A percentile compares a stretch with the other conserved stretches of the same genome.
Conservation (phyloP, 2,329 filamentous ascomycete species). For the Fusarium nelsonii region DNA sequence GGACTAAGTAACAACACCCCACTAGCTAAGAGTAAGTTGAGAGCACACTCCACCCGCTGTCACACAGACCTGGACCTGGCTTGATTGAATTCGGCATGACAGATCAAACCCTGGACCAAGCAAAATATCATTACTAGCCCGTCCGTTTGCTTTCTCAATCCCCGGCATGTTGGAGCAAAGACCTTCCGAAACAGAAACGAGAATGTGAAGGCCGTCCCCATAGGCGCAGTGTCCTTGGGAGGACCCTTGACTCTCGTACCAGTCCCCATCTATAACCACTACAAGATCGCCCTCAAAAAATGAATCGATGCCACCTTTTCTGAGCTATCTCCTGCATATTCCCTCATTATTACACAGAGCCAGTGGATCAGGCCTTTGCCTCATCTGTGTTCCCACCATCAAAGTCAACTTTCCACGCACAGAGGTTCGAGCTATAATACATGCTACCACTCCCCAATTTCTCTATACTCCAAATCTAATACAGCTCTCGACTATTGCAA, state of each 20-base stretch:
- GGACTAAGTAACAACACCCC: slow-evolving; percentile 29
- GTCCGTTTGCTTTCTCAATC: slow-evolving; percentile 29
- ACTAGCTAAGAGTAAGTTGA: slow-evolving; percentile 16
- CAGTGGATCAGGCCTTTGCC: slow-evolving; percentile 21
- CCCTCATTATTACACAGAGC: slow-evolving; percentile 15
- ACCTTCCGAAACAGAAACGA: slow-evolving; percentile 40
- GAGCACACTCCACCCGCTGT: slow-evolving; percentile 34
- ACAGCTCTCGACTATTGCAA: background rate
- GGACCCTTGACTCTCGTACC: slow-evolving; percentile 28
- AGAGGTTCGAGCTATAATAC: slow-evolving; percentile 23
- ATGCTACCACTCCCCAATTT: slow-evolving; percentile 21
- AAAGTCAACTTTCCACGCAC: slow-evolving; percentile 12
- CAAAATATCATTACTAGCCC: slow-evolving; percentile 37
- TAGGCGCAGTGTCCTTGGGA: slow-evolving; percentile 24
- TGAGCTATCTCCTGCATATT: background rate
- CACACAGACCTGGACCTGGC: slow-evolving; percentile 43
- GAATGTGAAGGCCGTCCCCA: slow-evolving; percentile 35
- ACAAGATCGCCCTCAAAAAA: slow-evolving; percentile 29
- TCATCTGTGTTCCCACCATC: slow-evolving; percentile 23
- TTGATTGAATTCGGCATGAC: slow-evolving; percentile 38
- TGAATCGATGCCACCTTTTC: slow-evolving; percentile 16
- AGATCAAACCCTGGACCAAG: slow-evolving; percentile 37
- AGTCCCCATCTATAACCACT: slow-evolving; percentile 34
- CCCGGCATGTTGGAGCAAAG: slow-evolving; percentile 39
- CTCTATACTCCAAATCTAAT: slow-evolving; percentile 13